Evolutionary conservation across 2,329 filamentous ascomycete species (phyloP).

Genomic region (Fusarium austroafricanum): DNA sequence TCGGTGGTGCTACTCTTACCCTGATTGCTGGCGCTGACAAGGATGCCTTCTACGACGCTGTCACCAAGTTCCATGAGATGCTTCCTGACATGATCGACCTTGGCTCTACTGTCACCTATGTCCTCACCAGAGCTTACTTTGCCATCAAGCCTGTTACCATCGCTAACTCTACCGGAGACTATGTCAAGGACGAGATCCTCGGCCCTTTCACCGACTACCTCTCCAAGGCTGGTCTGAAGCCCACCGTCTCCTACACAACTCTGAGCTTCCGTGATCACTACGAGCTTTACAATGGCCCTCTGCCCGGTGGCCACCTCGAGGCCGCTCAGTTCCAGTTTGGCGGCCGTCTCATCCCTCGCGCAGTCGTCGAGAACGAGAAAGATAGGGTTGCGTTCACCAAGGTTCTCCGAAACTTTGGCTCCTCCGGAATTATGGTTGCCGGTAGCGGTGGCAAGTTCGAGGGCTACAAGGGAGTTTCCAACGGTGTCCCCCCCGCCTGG

Average conservation of each 20-base stretch:
- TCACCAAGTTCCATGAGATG: constrained; percentile 2
- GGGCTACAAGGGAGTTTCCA: neutral
- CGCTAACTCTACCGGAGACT: constrained; percentile 51
- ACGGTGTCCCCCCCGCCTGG: constrained; percentile 1
- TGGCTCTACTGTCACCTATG: constrained; percentile 62
- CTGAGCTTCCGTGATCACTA: constrained; percentile 53
- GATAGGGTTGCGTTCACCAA: constrained; percentile 9
- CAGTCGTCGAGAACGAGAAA: constrained; percentile 22
- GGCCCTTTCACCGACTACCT: constrained; percentile 6
- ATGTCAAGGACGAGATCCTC: neutral
- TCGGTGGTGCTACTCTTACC: constrained; percentile 3
- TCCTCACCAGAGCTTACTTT: constrained; percentile 61
- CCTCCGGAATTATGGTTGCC: neutral
- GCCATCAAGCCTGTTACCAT: constrained; percentile 53
- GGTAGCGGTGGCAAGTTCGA: neutral
- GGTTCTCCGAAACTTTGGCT: neutral
- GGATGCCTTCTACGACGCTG: constrained; percentile 7
- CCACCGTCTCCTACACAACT: neutral
- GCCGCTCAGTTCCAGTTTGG: constrained; percentile 50
- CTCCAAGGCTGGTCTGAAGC: neutral
- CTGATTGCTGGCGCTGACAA: neutral
- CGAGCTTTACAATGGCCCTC: constrained; percentile 55
- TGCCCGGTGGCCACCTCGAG: constrained; percentile 52
- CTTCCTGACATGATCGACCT: constrained; percentile 62
- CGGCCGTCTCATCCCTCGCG: constrained; percentile 57